Conservation (phyloP, 192 early-diverging fungal genomes). For the Spizellomyces punctatus region DNA sequence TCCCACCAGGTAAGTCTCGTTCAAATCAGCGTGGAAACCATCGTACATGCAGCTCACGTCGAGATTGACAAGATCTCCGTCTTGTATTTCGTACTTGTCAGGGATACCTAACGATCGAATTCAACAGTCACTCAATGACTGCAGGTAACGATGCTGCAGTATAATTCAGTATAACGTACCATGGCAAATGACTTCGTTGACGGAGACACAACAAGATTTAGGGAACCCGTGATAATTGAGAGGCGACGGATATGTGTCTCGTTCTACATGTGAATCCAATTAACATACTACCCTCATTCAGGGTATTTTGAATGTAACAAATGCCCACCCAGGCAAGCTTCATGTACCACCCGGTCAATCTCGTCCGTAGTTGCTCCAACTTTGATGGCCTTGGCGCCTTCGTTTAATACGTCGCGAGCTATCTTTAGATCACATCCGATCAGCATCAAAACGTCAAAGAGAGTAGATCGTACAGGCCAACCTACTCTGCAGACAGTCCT, state of each 20-base stretch:
- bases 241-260: conserved; percentile 92
- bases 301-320: not conserved
- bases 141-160: not conserved
- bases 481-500: conserved; percentile 75
- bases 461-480: conserved; percentile 1
- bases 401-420: conserved; percentile 89
- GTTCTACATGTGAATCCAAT: conserved; percentile 45
- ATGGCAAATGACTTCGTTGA: conserved; percentile 96
- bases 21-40: conserved; percentile 94
- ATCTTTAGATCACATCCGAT: conserved; percentile 54
- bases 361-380: conserved; percentile 93
- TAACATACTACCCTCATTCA: not conserved
- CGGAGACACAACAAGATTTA: conserved; percentile 91
- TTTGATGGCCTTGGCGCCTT: conserved; percentile 74
- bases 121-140: not conserved
- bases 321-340: conserved; percentile 75
- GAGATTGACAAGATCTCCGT: conserved; percentile 97
- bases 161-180: conserved; percentile 51
- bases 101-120: conserved; percentile 64
- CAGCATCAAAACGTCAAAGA: not conserved
- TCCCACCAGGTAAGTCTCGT: conserved; percentile 91
- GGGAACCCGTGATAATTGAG: conserved; percentile 96
- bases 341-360: conserved; percentile 94
- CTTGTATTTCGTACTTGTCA: conserved; percentile 86
- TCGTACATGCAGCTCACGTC: conserved; percentile 88